Evolutionary conservation across 352 stramenopile species (phyloP).

Genomic region (Pythium aquatile): DNA sequence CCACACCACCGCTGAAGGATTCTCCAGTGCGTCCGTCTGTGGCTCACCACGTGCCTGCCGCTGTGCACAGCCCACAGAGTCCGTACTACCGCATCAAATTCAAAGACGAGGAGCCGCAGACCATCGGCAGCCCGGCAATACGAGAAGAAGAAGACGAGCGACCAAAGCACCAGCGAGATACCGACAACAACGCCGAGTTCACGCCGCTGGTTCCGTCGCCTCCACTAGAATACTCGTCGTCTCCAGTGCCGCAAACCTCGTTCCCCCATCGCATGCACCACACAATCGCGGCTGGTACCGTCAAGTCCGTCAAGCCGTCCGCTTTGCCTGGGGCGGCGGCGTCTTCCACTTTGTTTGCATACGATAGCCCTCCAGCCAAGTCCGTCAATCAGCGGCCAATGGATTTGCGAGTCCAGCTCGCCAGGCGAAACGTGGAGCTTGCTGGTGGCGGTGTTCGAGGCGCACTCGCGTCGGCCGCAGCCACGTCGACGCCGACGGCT

Average conservation of each 20-base stretch:
- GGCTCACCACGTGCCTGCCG: constrained; percentile 16
- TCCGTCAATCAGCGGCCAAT: constrained; percentile 20
- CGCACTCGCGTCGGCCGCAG: not conserved
- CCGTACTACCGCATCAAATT: constrained; percentile 27
- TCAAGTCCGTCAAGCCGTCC: constrained; percentile 3
- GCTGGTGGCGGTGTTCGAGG: constrained; percentile 5
- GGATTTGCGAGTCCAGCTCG: constrained; percentile 71
- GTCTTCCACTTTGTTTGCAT: not conserved
- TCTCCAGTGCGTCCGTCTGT: constrained; percentile 8
- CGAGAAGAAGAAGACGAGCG: constrained; percentile 7
- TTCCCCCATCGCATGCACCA: constrained; percentile 19
- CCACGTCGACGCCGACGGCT: constrained; percentile 11
- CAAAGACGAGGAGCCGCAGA: constrained; percentile 19
- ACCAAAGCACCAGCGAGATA: not conserved
- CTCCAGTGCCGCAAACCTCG: constrained; percentile 23
- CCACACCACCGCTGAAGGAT: constrained; percentile 26
- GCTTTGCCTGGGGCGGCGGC: constrained; percentile 2
- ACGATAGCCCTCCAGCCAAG: not conserved
- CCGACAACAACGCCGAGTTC: not conserved
- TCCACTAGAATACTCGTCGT: constrained; percentile 39
- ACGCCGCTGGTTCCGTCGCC: constrained; percentile 11
- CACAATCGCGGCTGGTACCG: constrained; percentile 1
- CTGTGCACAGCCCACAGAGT: constrained; percentile 26
- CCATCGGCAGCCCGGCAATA: not conserved
- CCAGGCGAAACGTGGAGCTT: constrained; percentile 68